These are phyloP conservation scores for Fusarium avenaceum DNA, from an alignment of 2,329 filamentous ascomycete genomes.

Conservation along the genomic window DNA sequence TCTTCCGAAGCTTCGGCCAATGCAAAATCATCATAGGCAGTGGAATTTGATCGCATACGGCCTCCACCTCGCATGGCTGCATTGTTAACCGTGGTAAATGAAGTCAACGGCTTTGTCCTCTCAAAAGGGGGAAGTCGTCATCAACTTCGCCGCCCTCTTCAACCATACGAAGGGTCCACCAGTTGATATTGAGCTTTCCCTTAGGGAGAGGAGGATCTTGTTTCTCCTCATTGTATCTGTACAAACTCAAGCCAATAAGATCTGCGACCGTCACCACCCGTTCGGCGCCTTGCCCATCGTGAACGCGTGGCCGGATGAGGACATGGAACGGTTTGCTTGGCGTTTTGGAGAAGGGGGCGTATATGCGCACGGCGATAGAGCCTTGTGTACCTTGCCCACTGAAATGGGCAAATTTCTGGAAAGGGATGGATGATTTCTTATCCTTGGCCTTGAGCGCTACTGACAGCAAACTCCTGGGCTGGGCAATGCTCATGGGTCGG, in stretches of 20 bases:
- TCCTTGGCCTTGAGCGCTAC: conserved; percentile 80
- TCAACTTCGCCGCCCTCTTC: conserved; percentile 88
- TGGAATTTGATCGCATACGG: conserved; percentile 75
- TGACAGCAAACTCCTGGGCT: conserved; percentile 78
- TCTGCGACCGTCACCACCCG: conserved; percentile 80
- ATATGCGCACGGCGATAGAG: conserved; percentile 82
- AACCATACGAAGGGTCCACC: conserved; percentile 86
- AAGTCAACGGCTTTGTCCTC: conserved; percentile 78
- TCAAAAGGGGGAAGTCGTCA: conserved; percentile 84
- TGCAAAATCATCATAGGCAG: conserved; percentile 86
- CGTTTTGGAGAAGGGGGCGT: conserved; percentile 77
- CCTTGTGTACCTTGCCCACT: conserved; percentile 84
- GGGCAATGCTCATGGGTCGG: conserved; percentile 74
- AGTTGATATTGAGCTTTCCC: conserved; percentile 81
- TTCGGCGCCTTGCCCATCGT: conserved; percentile 73
- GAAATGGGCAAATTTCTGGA: conserved; percentile 81
- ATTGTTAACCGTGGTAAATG: conserved; percentile 87
- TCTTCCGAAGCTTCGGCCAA: conserved; percentile 78
- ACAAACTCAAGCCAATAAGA: conserved; percentile 84
- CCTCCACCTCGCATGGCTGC: conserved; percentile 76
- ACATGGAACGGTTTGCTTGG: conserved; percentile 78
- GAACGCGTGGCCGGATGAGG: conserved; percentile 76
- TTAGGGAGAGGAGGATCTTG: conserved; percentile 74
- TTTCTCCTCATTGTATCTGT: conserved; percentile 83
- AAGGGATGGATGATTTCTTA: conserved; percentile 76